These are phyloP conservation scores for Amanita phalloides DNA, from an alignment of 768 basidiomycete genomes.

Conservation along the genomic window DNA sequence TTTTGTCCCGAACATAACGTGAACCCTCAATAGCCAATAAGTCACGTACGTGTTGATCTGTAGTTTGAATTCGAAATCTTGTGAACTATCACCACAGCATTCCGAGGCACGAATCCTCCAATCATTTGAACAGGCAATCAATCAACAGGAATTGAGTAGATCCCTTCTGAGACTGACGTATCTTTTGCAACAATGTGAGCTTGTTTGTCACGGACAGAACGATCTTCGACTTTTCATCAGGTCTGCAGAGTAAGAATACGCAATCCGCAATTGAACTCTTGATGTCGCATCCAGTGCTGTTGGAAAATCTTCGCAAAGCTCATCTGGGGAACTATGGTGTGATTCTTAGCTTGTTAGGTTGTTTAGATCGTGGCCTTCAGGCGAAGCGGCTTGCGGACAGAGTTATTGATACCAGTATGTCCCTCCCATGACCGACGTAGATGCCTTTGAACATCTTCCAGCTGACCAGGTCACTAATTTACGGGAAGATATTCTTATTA, in stretches of 20 bases:
- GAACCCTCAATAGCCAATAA: neutral
- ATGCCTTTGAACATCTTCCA: conserved; percentile 17
- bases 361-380: conserved; percentile 74
- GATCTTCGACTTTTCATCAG: conserved; percentile 23
- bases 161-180: conserved; percentile 72
- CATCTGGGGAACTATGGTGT: conserved; percentile 88
- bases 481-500: conserved; percentile 76
- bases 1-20: neutral
- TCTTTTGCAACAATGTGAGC: conserved; percentile 68
- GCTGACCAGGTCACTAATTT: conserved; percentile 90
- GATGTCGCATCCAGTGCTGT: conserved; percentile 63
- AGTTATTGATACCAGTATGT: conserved; percentile 66
- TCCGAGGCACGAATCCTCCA: conserved; percentile 51
- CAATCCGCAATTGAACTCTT: conserved; percentile 81
- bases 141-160: conserved; percentile 69
- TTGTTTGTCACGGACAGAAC: neutral
- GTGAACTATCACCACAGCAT: conserved; percentile 17
- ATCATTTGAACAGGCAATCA: conserved; percentile 64
- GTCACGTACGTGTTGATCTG: neutral
- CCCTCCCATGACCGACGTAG: neutral
- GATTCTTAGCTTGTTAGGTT: conserved; percentile 87
- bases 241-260: conserved; percentile 51
- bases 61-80: neutral
- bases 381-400: conserved; percentile 88
- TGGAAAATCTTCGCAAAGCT: conserved; percentile 85